Evolutionary conservation across 2,329 filamentous ascomycete species (phyloP).

Genomic region (Pleurostoma richardsiae): DNA sequence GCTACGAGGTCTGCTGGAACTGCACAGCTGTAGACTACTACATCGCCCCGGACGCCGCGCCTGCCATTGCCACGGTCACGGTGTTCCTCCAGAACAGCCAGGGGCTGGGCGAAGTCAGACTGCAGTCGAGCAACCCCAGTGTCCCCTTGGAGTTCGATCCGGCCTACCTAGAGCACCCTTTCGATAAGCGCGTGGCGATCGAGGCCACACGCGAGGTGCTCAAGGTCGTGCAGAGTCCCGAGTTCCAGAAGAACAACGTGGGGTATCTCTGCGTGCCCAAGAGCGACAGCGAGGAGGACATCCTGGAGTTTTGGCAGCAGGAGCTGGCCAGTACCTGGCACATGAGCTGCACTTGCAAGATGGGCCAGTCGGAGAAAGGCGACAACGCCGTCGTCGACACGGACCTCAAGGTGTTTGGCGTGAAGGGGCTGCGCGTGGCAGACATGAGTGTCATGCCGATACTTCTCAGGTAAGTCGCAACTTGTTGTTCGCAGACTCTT

Average conservation of each 20-base stretch:
- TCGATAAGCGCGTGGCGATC: constrained; percentile 33
- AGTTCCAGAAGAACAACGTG: constrained; percentile 29
- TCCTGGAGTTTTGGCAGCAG: constrained; percentile 25
- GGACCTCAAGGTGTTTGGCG: constrained; percentile 33
- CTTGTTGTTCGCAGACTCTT: not conserved
- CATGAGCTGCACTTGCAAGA: constrained; percentile 39
- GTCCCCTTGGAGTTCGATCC: constrained; percentile 37
- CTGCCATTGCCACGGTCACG: constrained; percentile 18
- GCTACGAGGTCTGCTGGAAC: constrained; percentile 38
- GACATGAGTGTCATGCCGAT: constrained; percentile 26
- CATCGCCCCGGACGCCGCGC: constrained; percentile 16
- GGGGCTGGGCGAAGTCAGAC: constrained; percentile 32
- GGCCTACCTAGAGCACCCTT: constrained; percentile 39
- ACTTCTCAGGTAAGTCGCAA: not conserved
- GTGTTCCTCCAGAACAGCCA: constrained; percentile 38
- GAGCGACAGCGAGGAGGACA: constrained; percentile 37
- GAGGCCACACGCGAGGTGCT: constrained; percentile 29
- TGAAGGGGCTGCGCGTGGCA: constrained; percentile 30
- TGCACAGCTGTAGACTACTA: constrained; percentile 16
- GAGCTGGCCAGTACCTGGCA: constrained; percentile 32
- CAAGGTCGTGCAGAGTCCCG: constrained; percentile 25
- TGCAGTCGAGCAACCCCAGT: constrained; percentile 36
- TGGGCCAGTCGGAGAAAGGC: constrained; percentile 31
- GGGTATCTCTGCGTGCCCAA: constrained; percentile 26
- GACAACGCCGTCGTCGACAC: constrained; percentile 30